Base-by-base conservation (phyloP, 2,329 filamentous ascomycete species). In the Monilinia polystroma region DNA sequence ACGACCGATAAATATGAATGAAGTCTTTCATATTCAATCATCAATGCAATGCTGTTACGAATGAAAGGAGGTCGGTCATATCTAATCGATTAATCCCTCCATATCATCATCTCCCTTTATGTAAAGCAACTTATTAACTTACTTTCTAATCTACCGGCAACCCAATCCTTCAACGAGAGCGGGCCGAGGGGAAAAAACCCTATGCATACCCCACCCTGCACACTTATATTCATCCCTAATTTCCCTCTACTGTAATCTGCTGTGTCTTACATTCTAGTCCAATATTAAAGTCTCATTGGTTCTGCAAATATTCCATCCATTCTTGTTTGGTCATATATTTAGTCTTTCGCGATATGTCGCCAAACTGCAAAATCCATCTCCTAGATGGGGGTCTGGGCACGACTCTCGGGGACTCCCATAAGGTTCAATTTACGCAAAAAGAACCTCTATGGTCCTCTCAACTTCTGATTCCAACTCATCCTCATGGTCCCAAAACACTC, bases 351-450 rank as follows among this genome's bases (percentile, higher is more conserved):
- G 29, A n/a, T 43, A 63, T 53, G 47, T 43, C 60, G 16, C n/a
- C 58, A 7, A 23, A 35, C 14, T 62, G 58, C 47, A 62, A 62
- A 51, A 63, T 65, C 38, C 62, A 81, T 69, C 77, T 90, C 59
- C 82, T 90, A 51, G 88, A 90, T 73, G 88, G 88, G 64, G 88
- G 88, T 10, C 81, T 90, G 29, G 88, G 88, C 45, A 90, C 88
- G 3, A 85, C 86, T 0, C 84, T 90, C 3, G 83, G 88, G 73
- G 83, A 87, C 68, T 77, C 82, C 38, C 84, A 88, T 74, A 76
- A 77, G 66, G 73, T 84, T 68, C 78, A 75, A 18, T 90, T 90
- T 75, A 77, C 79, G 63, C 74, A 78, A 49, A 79, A 77, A 14
- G 84, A 81, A 11, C 88, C 88, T 0, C 81, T 90, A 51, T 90